Evolutionary conservation across 129 eudicot genomes (phyloP), one percentile per base, ranked within the genome.

Genomic region (carrot (Daucus carota)): DNA sequence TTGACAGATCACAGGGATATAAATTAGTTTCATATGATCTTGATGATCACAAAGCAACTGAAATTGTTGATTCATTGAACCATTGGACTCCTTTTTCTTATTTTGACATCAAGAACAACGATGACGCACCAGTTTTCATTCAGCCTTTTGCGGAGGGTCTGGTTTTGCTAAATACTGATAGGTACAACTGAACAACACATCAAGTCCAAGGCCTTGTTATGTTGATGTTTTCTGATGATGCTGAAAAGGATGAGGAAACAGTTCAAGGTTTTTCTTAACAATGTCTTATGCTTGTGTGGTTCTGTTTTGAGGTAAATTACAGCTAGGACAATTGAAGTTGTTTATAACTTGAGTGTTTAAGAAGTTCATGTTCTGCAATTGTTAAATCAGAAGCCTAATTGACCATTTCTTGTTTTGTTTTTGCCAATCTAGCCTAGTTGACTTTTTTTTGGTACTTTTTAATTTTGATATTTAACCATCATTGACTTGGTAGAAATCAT

Each of bases 351-450:
- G 40, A 54, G 29, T 54, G 4, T 29, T 54, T n/a, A 22, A 54
- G 62, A 54, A 54, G 29, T 54, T 54, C 1, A 54, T n/a, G 13
- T 54, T 22, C 1, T 54, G 62, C 62, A 54, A 1, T 22, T 54
- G 62, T 54, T 0, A 54, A 54, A 54, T n/a, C 0, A 22, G 8
- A 54, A 54, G 14, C 65, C 31, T 57, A 3, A 31, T 57, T 57
- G 65, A 57, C 65, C 65, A n/a, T 54, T n/a, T 52, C 14, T 54
- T 57, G 15, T 57, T 52, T 54, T 54, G 63, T 54, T 54, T 54
- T 54, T 22, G 26, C 65, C 9, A n/a, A 57, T 57, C 32, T 20
- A 57, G 65, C 65, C 31, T 57, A 24, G 5, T 57, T 57, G 65
- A 22, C 63, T 2, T 20, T 22, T n/a, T 8, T n/a, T 5, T 20